Evolutionary conservation across 1,139 yeast genomes (phyloP), one percentile per base, ranked within the genome.

Genomic region (Diutina catenulata): DNA sequence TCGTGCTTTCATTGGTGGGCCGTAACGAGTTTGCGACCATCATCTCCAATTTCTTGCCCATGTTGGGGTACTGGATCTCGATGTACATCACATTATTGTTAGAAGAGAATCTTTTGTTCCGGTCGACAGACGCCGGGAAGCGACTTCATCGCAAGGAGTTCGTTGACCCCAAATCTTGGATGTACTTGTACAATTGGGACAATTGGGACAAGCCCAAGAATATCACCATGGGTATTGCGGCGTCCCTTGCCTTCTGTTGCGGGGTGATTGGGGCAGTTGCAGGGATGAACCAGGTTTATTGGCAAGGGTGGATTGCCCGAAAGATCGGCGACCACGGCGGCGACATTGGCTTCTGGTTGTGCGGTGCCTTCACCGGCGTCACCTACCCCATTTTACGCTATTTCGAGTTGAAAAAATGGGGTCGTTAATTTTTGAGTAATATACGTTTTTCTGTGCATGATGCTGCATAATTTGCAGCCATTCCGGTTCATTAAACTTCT

Each of bases 1-100:
- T 53, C 39, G 50, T 47, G 2, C 39, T 55, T 28, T 50, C 57
- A 2, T 39, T 55, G 24, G 53, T 45, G 5, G 60, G 60, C 5
- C 47, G 45, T 29, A 43, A 46, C 20, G 51, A 51, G 19, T 45
- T 54, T 22, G 48, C 56, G n/a, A 44, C 50, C 24, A 52, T 55
- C 36, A 41, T 55, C 11, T 47, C 52, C 18, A 55, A 54, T 38
- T 53, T 55, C 37, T 44, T 55, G 31, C 58, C 59, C 6, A 54
- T 55, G 59, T 46, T 55, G 31, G 58, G 55, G 3, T 55, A 55
- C 42, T 55, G 60, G 60, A 51, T 53, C 19, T 52, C 58, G 20
- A 53, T 55, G 40, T 55, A 55, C 42, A 47, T 55, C 23, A 41
- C 48, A 4, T 40, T 55, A 8, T 47, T 55, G 26, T 31, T 52